A percentile compares a stretch with the other conserved stretches of the same genome.
These are phyloP conservation scores for Hypoxylon subgilvum DNA, from an alignment of 495 filamentous ascomycete genomes.

Conservation along the genomic window DNA sequence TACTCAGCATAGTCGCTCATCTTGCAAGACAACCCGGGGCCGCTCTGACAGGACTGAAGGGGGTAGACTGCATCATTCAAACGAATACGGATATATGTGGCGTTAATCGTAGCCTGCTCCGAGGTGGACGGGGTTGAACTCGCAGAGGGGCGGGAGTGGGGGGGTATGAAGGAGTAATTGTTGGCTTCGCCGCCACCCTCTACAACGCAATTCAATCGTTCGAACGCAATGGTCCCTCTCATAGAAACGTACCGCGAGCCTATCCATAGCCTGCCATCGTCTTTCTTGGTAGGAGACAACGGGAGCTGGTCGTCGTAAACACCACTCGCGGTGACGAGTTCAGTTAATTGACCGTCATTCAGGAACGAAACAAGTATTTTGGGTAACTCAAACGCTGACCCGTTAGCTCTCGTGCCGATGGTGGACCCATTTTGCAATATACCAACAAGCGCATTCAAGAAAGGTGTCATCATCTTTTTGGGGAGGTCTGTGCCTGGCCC, in stretches of 20 bases:
- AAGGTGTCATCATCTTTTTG: conserved; percentile 57
- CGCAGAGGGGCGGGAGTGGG: neutral
- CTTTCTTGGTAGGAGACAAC: conserved; percentile 50
- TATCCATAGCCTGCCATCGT: conserved; percentile 46
- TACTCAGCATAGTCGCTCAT: conserved; percentile 53
- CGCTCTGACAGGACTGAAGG: conserved; percentile 51
- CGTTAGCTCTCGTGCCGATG: conserved; percentile 49
- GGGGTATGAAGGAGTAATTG: neutral
- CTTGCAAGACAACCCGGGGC: conserved; percentile 55
- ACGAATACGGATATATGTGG: conserved; percentile 53
- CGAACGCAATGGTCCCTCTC: conserved; percentile 62
- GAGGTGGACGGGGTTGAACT: neutral
- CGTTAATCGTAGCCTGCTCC: neutral
- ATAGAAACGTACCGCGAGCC: conserved; percentile 59
- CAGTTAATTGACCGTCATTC: conserved; percentile 66
- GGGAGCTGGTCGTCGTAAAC: conserved; percentile 57
- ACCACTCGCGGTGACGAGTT: conserved; percentile 59
- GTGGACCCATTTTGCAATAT: conserved; percentile 54
- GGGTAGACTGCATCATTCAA: conserved; percentile 64
- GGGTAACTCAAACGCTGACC: conserved; percentile 48
- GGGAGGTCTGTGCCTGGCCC: conserved; percentile 58
- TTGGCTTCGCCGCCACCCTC: neutral
- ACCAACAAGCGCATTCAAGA: conserved; percentile 55
- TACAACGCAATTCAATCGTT: conserved; percentile 52
- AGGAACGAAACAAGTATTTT: conserved; percentile 60